These are phyloP conservation scores for Hysterangium stoloniferum DNA, from an alignment of 768 basidiomycete genomes.

Conservation along the genomic window DNA sequence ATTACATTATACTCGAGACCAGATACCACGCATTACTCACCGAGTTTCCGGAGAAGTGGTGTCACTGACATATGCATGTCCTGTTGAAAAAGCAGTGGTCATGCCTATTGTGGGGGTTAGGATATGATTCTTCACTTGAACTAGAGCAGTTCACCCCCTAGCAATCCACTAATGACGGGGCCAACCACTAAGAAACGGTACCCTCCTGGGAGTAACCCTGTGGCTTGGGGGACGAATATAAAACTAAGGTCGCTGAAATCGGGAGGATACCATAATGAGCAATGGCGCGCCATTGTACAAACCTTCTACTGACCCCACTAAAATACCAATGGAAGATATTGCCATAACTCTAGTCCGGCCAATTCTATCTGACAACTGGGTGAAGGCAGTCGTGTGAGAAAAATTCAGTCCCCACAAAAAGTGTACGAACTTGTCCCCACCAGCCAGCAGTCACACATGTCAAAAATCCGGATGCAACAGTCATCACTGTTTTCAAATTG, in stretches of 20 bases:
- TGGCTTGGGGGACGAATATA: constrained; percentile 54
- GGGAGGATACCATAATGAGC: background rate
- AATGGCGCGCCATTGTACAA: background rate
- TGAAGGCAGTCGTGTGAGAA: background rate
- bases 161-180: constrained; percentile 54
- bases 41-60: constrained; percentile 47
- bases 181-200: constrained; percentile 74
- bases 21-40: constrained; percentile 25
- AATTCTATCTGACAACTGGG: constrained; percentile 65
- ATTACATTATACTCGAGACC: constrained; percentile 1
- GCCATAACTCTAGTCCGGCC: constrained; percentile 64
- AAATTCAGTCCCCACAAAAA: background rate
- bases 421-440: constrained; percentile 53
- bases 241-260: constrained; percentile 48
- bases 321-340: constrained; percentile 49
- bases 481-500: constrained; percentile 39
- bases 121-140: constrained; percentile 5
- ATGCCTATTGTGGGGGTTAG: constrained; percentile 36
- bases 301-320: constrained; percentile 34
- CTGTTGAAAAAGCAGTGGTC: constrained; percentile 39
- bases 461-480: constrained; percentile 60
- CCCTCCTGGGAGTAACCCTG: constrained; percentile 60
- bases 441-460: constrained; percentile 74
- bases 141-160: constrained; percentile 56
- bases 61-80: constrained; percentile 66